Evolutionary conservation across 2,329 filamentous ascomycete genomes (phyloP), one percentile per base, ranked within the genome.

Genomic region (Furcasterigmium furcatum): DNA sequence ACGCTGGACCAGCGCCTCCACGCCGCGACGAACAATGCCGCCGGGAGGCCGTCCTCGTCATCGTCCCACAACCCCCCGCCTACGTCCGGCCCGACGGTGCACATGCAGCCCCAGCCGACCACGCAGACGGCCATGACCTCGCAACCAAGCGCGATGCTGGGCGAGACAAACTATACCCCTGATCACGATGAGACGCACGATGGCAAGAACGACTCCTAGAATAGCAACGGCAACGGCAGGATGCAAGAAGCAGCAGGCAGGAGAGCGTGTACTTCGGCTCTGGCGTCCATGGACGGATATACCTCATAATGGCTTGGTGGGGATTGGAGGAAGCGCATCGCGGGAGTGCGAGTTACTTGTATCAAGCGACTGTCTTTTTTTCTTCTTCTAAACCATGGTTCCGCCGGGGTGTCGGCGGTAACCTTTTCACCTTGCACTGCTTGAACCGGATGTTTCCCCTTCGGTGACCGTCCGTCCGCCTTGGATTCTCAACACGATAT

Each of bases 1-100:
- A 92, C 91, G 4, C 71, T 99, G 45, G 94, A 99, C 65, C 91
- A 97, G 69, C 79, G 94, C 52, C 73, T 99, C 43, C 88, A 94
- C 64, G 87, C 89, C n/a, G 90, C 91, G 4, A 85, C 87, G 14
- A 74, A 74, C 27, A 77, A 66, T 48, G 68, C 76, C 39, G 63
- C 41, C 8, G 27, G 21, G 13, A 29, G 32, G 30, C n/a, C 41
- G 7, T 25, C 41, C 14, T 18, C 25, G 67, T 47, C 54, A 62
- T 46, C 55, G 59, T 6, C 60, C 63, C 12, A 62, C 59, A 46
- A 62, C 66, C 38, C 68, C n/a, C 38, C 45, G 20, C 65, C 67
- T 19, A 50, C 49, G 2, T 72, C 69, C 2, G 79, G 78, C 9
- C 76, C 80, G 9, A 76, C 77, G 4, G 73, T 83, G 20, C 75